These are phyloP conservation scores for Dactylellina leptospora DNA, from an alignment of 2,329 filamentous ascomycete species.

Conservation along the genomic window DNA sequence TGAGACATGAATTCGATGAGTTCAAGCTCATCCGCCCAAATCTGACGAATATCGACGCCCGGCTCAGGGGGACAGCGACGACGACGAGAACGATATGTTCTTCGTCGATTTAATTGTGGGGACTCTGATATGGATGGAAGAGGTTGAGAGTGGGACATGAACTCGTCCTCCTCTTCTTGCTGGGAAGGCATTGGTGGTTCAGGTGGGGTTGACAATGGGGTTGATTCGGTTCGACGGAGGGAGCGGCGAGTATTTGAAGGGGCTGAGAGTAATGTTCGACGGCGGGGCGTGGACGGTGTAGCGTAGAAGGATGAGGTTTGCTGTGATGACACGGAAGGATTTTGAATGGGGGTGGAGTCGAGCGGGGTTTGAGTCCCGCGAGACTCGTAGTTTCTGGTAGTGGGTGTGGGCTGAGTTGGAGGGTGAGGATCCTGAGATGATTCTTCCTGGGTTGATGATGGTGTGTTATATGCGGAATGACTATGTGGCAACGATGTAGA, in stretches of 20 bases:
- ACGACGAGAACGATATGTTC: constrained; percentile 20
- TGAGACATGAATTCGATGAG: constrained; percentile 51
- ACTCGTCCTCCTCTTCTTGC: constrained; percentile 25
- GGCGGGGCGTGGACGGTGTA: constrained; percentile 32
- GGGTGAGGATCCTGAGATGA: constrained; percentile 2
- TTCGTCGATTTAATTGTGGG: constrained; percentile 18
- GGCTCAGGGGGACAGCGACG: constrained; percentile 38
- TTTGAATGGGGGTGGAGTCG: constrained; percentile 9
- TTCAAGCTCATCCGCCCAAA: constrained; percentile 52
- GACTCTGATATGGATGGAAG: constrained; percentile 27
- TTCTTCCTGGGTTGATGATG: constrained; percentile 43
- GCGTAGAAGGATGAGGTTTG: constrained; percentile 5
- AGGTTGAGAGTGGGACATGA: constrained; percentile 36
- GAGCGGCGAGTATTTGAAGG: constrained; percentile 24
- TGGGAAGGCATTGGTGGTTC: constrained; percentile 4
- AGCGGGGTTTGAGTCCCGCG: constrained; percentile 1
- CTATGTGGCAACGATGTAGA: constrained; percentile 31
- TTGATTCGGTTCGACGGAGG: constrained; percentile 47
- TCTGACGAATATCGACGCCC: constrained; percentile 45
- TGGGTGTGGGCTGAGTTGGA: background rate
- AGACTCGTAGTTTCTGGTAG: background rate
- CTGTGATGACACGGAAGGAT: constrained; percentile 17
- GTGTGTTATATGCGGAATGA: constrained; percentile 27
- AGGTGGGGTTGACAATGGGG: constrained; percentile 39
- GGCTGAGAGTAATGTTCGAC: constrained; percentile 32